Evolutionary conservation across 306 rosid genomes (phyloP), one percentile per base, ranked within the genome.

Genomic region (Trichosanthes cucumerina): DNA sequence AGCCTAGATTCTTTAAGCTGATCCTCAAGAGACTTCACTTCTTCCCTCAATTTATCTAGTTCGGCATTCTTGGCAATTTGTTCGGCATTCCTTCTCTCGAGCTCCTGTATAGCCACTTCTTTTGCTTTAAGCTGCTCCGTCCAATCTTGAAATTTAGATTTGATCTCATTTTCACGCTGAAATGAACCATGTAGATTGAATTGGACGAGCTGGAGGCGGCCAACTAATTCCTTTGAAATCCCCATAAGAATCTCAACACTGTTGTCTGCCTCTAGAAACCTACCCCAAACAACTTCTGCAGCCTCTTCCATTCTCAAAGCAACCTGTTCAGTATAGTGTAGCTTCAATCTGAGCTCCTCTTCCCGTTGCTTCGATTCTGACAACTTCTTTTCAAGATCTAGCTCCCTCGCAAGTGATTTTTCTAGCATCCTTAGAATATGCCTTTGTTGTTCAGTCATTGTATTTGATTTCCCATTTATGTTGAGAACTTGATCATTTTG

Each of bases 181-280:
- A 84, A 38, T 31, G 80, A 86, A 78, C 92, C 80, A 14, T 78
- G 87, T 78, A 82, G 84, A 83, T 88, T 88, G 81, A 95, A 85
- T 69, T 92, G 90, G n/a, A 90, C 81, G 18, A 85, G 81, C 84
- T 91, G 97, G 79, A 91, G 88, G 70, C 86, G 85, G 49, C 97
- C 92, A 78, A 88, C 81, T 66, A 92, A 78, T 71, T 90, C 91
- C 86, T 86, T 90, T 10, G 98, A 92, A 82, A 91, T 88, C 52
- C 97, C 97, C 91, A 84, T 88, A 72, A 92, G 90, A 79, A 85
- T 89, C 87, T 88, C 98, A 1, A 90, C 80, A 34, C 91, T 87
- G 85, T 87, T 92, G 63, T 96, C 98, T n/a, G 97, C 99, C 87
- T 96, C 99, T 41, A 96, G 82, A 82, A 95, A 95, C 84, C 98